Percentiles rank a stretch among this genome's conserved stretches.
Conservation (phyloP, 805 yeast species). For the Wickerhamomyces rabaulensis region DNA sequence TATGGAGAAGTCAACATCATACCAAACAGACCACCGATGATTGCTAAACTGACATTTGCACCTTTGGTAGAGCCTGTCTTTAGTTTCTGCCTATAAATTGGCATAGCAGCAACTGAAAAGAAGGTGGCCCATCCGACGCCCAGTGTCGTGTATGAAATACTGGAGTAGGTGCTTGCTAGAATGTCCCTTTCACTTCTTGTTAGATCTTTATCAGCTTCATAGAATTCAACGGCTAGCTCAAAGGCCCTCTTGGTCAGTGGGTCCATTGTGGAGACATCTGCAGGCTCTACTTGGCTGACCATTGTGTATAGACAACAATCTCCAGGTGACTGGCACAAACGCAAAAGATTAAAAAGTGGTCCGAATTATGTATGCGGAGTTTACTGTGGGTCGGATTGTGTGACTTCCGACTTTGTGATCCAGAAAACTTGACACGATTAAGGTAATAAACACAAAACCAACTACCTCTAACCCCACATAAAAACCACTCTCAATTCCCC, state of each 20-base stretch:
- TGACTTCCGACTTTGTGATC: neutral
- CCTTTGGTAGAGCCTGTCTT: constrained; percentile 30
- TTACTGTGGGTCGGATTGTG: neutral
- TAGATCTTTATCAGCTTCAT: constrained; percentile 42
- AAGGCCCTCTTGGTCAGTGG: constrained; percentile 29
- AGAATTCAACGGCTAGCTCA: constrained; percentile 40
- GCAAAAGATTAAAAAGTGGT: neutral
- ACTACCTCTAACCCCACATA: neutral
- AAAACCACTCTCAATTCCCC: neutral
- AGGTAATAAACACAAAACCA: neutral
- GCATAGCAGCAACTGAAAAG: constrained; percentile 36
- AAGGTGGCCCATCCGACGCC: constrained; percentile 37
- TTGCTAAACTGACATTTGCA: constrained; percentile 36
- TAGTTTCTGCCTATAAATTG: constrained; percentile 32
- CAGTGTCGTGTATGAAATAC: constrained; percentile 30
- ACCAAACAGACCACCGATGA: constrained; percentile 37
- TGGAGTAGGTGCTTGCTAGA: constrained; percentile 33
- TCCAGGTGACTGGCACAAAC: neutral
- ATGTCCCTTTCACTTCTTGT: constrained; percentile 36
- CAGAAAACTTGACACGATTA: neutral
- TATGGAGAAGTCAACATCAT: constrained; percentile 30
- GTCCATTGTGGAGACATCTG: neutral
- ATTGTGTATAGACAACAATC: neutral
- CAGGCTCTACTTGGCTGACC: neutral
- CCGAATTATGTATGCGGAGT: neutral